Conservation (phyloP, 306 rosid genomes). For the Prunus padus region DNA sequence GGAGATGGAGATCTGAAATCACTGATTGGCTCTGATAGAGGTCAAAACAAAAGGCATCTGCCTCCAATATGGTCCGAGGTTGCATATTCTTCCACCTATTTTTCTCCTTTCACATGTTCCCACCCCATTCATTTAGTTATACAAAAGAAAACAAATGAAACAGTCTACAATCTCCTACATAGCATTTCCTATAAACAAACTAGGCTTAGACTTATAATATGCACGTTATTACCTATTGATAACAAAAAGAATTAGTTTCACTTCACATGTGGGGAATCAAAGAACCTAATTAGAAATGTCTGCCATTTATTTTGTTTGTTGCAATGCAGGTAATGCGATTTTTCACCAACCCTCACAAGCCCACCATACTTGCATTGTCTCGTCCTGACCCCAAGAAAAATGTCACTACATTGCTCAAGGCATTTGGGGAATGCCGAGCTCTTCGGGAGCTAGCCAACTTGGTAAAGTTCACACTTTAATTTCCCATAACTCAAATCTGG, state of each 20-base stretch:
- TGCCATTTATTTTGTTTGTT: not conserved
- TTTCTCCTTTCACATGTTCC: constrained; percentile 4
- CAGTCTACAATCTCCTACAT: not conserved
- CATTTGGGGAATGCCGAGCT: constrained; percentile 72
- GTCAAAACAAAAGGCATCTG: constrained; percentile 55
- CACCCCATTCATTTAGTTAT: not conserved
- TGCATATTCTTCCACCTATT: constrained; percentile 16
- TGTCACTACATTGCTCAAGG: constrained; percentile 76
- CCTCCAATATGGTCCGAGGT: constrained; percentile 91
- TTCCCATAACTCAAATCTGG: not conserved
- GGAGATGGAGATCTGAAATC: constrained; percentile 76
- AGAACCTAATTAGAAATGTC: not conserved
- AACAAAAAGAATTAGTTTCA: not conserved
- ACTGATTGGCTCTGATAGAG: constrained; percentile 56
- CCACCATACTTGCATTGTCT: constrained; percentile 77
- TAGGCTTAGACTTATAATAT: not conserved
- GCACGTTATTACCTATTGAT: not conserved
- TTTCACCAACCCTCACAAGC: constrained; percentile 89
- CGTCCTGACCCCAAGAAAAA: constrained; percentile 95
- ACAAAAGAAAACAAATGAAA: not conserved
- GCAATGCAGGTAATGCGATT: constrained; percentile 64
- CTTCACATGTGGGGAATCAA: not conserved
- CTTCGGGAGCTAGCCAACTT: constrained; percentile 75
- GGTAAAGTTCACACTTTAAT: constrained; percentile 32
- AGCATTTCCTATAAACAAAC: not conserved